Evolutionary conservation across 2,329 filamentous ascomycete species (phyloP).

Genomic region (Aurifilum marmelostoma): DNA sequence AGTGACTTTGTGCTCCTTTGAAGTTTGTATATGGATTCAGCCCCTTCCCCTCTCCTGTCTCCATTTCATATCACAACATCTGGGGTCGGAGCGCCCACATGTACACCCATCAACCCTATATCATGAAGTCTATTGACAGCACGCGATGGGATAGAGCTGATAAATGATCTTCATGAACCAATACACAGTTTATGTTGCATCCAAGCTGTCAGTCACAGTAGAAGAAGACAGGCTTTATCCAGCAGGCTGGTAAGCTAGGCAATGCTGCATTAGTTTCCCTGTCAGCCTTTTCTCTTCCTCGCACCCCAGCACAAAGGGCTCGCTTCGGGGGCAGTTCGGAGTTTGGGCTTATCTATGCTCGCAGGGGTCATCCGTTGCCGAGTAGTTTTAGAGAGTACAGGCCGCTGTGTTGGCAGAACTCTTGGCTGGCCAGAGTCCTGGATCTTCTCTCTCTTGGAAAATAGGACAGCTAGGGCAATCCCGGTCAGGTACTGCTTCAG

Average conservation of each 20-base stretch:
- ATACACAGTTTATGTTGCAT: background rate
- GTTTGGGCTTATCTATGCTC: conserved; percentile 2
- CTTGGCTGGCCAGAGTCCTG: background rate
- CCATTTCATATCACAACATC: background rate
- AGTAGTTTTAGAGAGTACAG: background rate
- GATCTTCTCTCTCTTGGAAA: too few relatives aligned
- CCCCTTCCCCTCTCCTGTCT: background rate
- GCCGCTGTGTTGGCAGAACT: background rate
- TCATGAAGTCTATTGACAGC: background rate
- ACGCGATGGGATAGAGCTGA: too few relatives aligned
- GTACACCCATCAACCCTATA: background rate
- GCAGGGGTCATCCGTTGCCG: background rate
- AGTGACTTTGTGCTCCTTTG: background rate
- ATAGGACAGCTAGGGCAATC: background rate
- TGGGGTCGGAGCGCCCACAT: background rate
- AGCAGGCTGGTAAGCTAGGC: conserved; percentile 12
- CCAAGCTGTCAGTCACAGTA: background rate
- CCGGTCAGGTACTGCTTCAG: background rate
- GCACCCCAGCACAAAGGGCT: background rate
- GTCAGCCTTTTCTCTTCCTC: background rate
- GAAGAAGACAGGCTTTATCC: background rate
- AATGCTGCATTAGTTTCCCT: conserved; percentile 3
- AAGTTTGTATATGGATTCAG: background rate
- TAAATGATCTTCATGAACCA: too few relatives aligned
- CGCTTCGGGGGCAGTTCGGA: background rate